Conservation (phyloP, 768 basidiomycete genomes). For the Mycena maculata region DNA sequence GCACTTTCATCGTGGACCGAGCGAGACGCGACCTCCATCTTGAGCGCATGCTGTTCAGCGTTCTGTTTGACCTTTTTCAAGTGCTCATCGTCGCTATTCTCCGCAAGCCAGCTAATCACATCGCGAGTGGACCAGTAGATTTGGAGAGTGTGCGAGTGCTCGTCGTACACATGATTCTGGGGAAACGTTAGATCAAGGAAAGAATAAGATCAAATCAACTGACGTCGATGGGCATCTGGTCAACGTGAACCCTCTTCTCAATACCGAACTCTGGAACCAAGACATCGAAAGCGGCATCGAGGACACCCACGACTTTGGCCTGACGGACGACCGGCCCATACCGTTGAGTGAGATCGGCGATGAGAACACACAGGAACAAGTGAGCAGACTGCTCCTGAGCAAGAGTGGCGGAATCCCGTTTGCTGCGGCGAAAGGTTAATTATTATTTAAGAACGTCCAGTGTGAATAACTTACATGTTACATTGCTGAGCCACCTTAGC, state of each 20-base stretch:
- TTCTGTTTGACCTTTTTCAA: slow-evolving; percentile 94
- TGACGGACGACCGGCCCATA: slow-evolving; percentile 96
- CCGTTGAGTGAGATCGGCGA: slow-evolving; percentile 92
- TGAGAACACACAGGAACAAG: slow-evolving; percentile 93
- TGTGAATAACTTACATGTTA: slow-evolving; percentile 78
- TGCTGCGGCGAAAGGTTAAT: slow-evolving; percentile 57
- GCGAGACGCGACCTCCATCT: slow-evolving; percentile 91
- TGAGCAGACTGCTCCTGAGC: slow-evolving; percentile 98
- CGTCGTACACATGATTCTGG: slow-evolving; percentile 96
- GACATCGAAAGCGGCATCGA: slow-evolving; percentile 99
- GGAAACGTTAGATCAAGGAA: slow-evolving; percentile 34
- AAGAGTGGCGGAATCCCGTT: slow-evolving; percentile 89
- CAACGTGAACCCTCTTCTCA: slow-evolving; percentile 98
- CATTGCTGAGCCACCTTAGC: slow-evolving; percentile 98
- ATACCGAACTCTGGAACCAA: slow-evolving; percentile 97
- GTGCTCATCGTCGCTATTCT: slow-evolving; percentile 96
- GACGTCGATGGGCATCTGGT: slow-evolving; percentile 98
- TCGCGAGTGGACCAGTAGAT: slow-evolving; percentile 97
- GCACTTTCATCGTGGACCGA: slow-evolving; percentile 89
- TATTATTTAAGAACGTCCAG: slow-evolving; percentile 7
- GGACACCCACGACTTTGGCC: slow-evolving; percentile 93
- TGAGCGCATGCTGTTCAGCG: slow-evolving; percentile 89
- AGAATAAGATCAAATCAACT: slow-evolving; percentile 41
- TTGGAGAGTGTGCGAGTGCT: slow-evolving; percentile 90
- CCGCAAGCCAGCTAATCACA: slow-evolving; percentile 94